These are phyloP conservation scores for Peltaster fructicola DNA, from an alignment of 2,329 filamentous ascomycete species.

Conservation along the genomic window DNA sequence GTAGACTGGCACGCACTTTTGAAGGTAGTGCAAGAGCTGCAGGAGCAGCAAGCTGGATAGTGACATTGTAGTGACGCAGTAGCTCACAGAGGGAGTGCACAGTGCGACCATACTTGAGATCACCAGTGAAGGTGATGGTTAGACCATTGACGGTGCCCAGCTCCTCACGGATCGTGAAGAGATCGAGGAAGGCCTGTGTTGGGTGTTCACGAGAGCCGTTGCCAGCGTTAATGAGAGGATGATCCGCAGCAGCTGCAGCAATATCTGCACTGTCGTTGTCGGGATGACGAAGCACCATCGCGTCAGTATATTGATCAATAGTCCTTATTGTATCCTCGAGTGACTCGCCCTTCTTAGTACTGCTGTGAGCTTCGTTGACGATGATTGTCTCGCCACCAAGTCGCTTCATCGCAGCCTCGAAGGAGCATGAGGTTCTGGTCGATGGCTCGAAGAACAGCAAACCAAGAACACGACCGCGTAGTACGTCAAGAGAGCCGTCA, in stretches of 20 bases:
- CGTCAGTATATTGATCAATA: slow-evolving; percentile 83
- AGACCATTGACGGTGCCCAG: slow-evolving; percentile 87
- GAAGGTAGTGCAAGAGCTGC: slow-evolving; percentile 58
- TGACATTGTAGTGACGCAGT: slow-evolving; percentile 87
- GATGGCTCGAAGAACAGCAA: slow-evolving; percentile 97
- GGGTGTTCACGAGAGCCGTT: slow-evolving; percentile 94
- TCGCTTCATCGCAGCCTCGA: slow-evolving; percentile 96
- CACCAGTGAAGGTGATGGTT: slow-evolving; percentile 89
- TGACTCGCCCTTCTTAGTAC: slow-evolving; percentile 83
- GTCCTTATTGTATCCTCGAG: slow-evolving; percentile 89
- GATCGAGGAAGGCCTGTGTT: slow-evolving; percentile 90
- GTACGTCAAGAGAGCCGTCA: slow-evolving; percentile 70
- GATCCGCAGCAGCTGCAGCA: slow-evolving; percentile 70
- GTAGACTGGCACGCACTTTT: slow-evolving; percentile 55
- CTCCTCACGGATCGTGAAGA: slow-evolving; percentile 97
- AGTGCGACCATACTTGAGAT: slow-evolving; percentile 80
- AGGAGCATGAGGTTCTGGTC: slow-evolving; percentile 85
- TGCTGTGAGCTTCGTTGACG: slow-evolving; percentile 69
- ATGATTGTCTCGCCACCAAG: slow-evolving; percentile 75
- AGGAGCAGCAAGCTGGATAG: slow-evolving; percentile 80
- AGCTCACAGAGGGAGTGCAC: slow-evolving; percentile 92
- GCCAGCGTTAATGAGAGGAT: slow-evolving; percentile 91
- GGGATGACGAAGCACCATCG: slow-evolving; percentile 88
- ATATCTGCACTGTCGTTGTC: slow-evolving; percentile 62
- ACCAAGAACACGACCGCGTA: slow-evolving; percentile 72